Conservation (phyloP, 129 eudicot species). For the Glebionis coronaria region DNA sequence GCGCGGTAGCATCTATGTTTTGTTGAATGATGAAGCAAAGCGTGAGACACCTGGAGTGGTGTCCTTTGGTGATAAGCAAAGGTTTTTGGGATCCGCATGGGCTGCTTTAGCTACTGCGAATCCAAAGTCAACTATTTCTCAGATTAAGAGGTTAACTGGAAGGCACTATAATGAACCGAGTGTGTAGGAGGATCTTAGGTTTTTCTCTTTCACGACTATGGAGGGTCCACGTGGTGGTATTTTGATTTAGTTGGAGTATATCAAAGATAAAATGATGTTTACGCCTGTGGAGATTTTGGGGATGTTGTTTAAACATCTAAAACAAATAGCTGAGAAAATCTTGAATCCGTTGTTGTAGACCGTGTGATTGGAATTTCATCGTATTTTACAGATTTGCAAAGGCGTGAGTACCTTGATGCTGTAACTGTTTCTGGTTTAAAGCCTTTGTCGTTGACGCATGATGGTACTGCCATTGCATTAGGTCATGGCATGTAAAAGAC, state of each 20-base stretch:
- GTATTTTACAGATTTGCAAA: conserved; percentile 68
- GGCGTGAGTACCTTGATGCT: conserved; percentile 74
- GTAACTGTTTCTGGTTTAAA: conserved; percentile 70
- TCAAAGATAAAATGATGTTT: conserved; percentile 49
- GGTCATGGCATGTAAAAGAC: conserved; percentile 84
- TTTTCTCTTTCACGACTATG: conserved; percentile 51
- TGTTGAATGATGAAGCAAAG: no score
- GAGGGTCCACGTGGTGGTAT: conserved; percentile 72
- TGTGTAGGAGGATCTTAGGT: no score
- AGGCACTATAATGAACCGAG: no score
- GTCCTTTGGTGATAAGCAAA: no score
- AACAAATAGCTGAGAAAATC: conserved; percentile 59
- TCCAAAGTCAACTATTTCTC: no score
- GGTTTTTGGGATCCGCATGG: no score
- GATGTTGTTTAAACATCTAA: conserved; percentile 72
- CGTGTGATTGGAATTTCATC: conserved; percentile 85
- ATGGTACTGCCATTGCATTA: no score
- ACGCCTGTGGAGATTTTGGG: conserved; percentile 75
- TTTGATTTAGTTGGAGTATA: conserved; percentile 59
- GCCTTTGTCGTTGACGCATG: conserved; percentile 74
- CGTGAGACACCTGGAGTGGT: no score
- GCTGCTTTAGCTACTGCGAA: no score
- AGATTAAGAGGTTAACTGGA: no score
- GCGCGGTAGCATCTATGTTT: no score
- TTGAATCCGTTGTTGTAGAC: conserved; percentile 39